A percentile compares a stretch with the other conserved stretches of the same genome.
Conservation (phyloP, 1,284 basidiomycete species). For the Sporisorium iseilematis-ciliati region DNA sequence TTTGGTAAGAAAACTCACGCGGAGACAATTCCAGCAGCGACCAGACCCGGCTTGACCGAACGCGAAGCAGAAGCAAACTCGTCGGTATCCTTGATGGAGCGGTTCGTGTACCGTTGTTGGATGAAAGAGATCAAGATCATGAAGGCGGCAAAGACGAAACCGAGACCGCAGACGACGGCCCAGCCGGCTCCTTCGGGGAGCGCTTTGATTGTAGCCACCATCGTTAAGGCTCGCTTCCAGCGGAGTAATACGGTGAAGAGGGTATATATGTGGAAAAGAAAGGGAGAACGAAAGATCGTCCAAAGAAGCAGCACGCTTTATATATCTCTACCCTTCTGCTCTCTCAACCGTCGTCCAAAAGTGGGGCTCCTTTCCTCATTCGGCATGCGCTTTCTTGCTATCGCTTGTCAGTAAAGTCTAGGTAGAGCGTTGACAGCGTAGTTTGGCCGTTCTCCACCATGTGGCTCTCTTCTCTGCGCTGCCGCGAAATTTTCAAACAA, state of each 20-base stretch:
- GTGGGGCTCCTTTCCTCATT: no score
- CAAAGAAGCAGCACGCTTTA: no score
- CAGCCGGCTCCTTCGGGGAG: conserved; percentile 64
- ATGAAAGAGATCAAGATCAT: conserved; percentile 63
- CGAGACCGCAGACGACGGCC: conserved; percentile 67
- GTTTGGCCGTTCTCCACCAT: neutral
- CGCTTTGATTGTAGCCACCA: conserved; percentile 47
- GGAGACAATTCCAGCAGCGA: conserved; percentile 86
- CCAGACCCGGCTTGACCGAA: conserved; percentile 81
- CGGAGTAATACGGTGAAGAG: neutral
- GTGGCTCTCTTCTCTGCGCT: neutral
- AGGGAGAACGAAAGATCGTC: neutral
- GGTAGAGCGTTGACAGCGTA: no score
- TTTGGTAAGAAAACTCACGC: conserved; percentile 17
- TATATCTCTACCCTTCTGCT: no score
- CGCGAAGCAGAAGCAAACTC: conserved; percentile 66
- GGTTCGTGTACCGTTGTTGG: conserved; percentile 61
- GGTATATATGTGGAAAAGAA: neutral
- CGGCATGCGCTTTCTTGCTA: no score
- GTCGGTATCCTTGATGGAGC: conserved; percentile 59
- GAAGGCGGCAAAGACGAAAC: conserved; percentile 58
- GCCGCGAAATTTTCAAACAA: neutral
- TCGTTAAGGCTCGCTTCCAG: neutral
- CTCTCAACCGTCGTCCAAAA: no score
- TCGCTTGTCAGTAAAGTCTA: no score